Percentiles rank a stretch among this genome's conserved stretches.
Conservation (phyloP, 148 eudicot species). For the Chenopodium quinoa region DNA sequence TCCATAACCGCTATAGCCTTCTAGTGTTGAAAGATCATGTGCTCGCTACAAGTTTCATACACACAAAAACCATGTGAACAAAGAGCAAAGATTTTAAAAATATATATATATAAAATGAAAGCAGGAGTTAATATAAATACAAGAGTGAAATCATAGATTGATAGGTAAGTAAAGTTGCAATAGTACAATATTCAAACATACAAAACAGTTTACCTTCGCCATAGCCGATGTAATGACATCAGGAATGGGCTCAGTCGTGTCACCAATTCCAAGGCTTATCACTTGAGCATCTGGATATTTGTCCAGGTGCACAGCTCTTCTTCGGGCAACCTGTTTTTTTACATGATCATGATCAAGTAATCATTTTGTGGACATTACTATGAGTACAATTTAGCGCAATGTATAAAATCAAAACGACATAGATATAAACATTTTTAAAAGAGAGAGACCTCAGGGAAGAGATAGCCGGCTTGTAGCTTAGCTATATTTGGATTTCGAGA, state of each 20-base stretch:
- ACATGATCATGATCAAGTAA: constrained; percentile 34
- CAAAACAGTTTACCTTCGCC: constrained; percentile 52
- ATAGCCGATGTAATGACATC: constrained; percentile 87
- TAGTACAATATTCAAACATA: too few relatives aligned
- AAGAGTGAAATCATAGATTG: too few relatives aligned
- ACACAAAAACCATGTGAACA: neutral
- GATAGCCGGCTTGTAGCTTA: constrained; percentile 95
- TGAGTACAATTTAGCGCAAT: constrained; percentile 57
- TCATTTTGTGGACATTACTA: constrained; percentile 85
- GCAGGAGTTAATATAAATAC: too few relatives aligned
- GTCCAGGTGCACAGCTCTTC: constrained; percentile 62
- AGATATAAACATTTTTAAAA: too few relatives aligned
- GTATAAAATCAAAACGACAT: constrained; percentile 37
- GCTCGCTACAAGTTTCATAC: constrained; percentile 50
- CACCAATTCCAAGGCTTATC: constrained; percentile 93
- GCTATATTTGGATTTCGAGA: constrained; percentile 76
- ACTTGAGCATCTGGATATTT: constrained; percentile 91
- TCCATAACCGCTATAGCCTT: constrained; percentile 92
- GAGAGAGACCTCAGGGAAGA: constrained; percentile 70
- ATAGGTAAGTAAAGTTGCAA: too few relatives aligned
- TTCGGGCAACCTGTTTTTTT: constrained; percentile 55
- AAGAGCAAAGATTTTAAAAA: neutral
- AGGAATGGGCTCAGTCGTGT: constrained; percentile 92
- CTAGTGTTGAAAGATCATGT: constrained; percentile 56
- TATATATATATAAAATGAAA: too few relatives aligned